Conservation (phyloP, 306 rosid genomes). For the Fagus sylvatica region DNA sequence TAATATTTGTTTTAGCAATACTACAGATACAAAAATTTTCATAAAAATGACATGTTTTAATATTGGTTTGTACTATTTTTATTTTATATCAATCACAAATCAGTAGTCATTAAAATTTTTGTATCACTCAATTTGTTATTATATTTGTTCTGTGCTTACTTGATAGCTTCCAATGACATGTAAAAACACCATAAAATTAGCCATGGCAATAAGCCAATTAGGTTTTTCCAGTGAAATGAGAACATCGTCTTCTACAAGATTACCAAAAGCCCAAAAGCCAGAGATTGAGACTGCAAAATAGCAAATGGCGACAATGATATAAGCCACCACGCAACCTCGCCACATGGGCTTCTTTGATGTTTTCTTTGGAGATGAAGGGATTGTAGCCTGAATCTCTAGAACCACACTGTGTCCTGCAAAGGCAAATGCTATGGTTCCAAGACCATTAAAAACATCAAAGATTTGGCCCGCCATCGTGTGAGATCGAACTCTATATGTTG, state of each 20-base stretch:
- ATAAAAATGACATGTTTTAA: no score
- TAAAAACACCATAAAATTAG: slow-evolving; percentile 66
- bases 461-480: slow-evolving; percentile 13
- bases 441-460: slow-evolving; percentile 53
- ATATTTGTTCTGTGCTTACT: slow-evolving; percentile 22
- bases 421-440: slow-evolving; percentile 72
- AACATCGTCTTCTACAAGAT: slow-evolving; percentile 55
- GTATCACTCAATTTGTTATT: neutral
- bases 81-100: no score
- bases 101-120: no score
- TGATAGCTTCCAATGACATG: slow-evolving; percentile 78
- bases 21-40: no score
- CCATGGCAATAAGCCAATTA: slow-evolving; percentile 49
- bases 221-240: slow-evolving; percentile 61
- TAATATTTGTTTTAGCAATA: no score
- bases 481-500: slow-evolving; percentile 39
- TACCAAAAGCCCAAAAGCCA: slow-evolving; percentile 76
- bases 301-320: slow-evolving; percentile 45
- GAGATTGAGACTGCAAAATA: slow-evolving; percentile 47
- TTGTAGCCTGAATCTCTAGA: slow-evolving; percentile 72
- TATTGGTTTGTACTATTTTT: no score
- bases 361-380: slow-evolving; percentile 52
- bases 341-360: slow-evolving; percentile 73
- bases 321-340: slow-evolving; percentile 55
- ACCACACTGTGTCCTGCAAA: slow-evolving; percentile 70